Percentiles rank a stretch among this genome's conserved stretches.
Conservation (phyloP, 331 rosid species). For the Cydonia oblonga region DNA sequence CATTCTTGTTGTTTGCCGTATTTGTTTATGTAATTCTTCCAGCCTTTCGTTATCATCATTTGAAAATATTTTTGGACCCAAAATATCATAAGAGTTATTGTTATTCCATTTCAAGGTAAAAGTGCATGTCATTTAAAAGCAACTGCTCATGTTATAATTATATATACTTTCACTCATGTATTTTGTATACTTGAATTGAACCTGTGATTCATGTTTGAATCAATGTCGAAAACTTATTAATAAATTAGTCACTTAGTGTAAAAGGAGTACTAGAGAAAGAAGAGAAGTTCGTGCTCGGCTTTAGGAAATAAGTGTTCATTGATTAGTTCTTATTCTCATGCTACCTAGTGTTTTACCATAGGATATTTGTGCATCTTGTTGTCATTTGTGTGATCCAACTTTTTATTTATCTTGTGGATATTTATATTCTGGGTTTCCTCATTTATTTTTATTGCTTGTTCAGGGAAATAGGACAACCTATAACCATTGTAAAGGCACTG, state of each 20-base stretch:
- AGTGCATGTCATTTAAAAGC: background rate
- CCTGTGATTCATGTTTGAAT: background rate
- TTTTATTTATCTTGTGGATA: background rate
- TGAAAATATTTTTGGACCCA: background rate
- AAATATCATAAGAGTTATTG: background rate
- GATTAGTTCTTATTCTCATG: background rate
- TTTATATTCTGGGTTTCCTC: background rate
- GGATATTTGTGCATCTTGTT: background rate
- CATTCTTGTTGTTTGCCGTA: background rate
- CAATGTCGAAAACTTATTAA: background rate
- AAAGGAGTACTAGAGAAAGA: background rate
- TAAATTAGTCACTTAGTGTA: background rate
- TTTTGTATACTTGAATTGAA: background rate
- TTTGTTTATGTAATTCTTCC: background rate
- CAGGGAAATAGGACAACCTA: conserved; percentile 53
- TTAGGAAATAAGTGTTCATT: background rate
- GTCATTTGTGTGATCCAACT: background rate
- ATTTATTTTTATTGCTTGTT: conserved; percentile 20
- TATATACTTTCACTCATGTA: background rate
- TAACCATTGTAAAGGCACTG: conserved; percentile 30
- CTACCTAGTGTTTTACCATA: background rate
- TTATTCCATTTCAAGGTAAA: background rate
- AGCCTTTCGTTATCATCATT: background rate
- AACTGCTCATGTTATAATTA: background rate
- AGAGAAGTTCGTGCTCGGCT: background rate